These are phyloP conservation scores for Goniomonas avonlea DNA, from an alignment of 78 protist genomes.

Conservation along the genomic window DNA sequence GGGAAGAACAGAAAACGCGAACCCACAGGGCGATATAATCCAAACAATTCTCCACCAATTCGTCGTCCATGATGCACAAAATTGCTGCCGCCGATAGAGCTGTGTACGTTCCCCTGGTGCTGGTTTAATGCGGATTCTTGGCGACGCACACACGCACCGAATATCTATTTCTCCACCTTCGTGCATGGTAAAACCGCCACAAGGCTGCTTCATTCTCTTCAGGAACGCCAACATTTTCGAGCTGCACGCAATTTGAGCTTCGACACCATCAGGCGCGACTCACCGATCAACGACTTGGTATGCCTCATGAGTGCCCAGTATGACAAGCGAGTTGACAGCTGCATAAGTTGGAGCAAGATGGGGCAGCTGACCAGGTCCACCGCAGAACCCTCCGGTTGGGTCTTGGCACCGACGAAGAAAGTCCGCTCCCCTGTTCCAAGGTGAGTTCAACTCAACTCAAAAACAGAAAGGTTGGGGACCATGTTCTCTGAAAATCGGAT, in stretches of 20 bases:
- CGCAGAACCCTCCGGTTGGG: slow-evolving; percentile 64
- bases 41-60: no score
- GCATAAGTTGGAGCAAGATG: slow-evolving; percentile 96
- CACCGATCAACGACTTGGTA: slow-evolving; percentile 47
- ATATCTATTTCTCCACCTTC: slow-evolving; percentile 74
- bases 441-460: no score
- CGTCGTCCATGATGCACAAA: background rate
- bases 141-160: slow-evolving; percentile 20
- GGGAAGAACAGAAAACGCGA: no score
- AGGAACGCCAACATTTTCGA: slow-evolving; percentile 24
- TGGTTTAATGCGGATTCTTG: background rate
- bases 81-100: background rate
- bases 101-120: background rate
- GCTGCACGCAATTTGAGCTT: slow-evolving; percentile 24
- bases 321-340: slow-evolving; percentile 55
- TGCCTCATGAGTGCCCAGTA: slow-evolving; percentile 54
- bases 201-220: background rate
- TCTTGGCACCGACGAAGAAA: slow-evolving; percentile 37
- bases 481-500: no score
- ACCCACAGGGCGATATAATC: slow-evolving; percentile 12
- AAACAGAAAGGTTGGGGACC: no score
- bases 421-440: background rate
- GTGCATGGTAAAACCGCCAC: slow-evolving; percentile 77
- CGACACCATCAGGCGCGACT: background rate
- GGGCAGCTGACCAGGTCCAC: slow-evolving; percentile 56